A percentile compares a stretch with the other conserved stretches of the same genome.
These are phyloP conservation scores for Malassezia equina DNA, from an alignment of 1,284 basidiomycete species.

Conservation along the genomic window DNA sequence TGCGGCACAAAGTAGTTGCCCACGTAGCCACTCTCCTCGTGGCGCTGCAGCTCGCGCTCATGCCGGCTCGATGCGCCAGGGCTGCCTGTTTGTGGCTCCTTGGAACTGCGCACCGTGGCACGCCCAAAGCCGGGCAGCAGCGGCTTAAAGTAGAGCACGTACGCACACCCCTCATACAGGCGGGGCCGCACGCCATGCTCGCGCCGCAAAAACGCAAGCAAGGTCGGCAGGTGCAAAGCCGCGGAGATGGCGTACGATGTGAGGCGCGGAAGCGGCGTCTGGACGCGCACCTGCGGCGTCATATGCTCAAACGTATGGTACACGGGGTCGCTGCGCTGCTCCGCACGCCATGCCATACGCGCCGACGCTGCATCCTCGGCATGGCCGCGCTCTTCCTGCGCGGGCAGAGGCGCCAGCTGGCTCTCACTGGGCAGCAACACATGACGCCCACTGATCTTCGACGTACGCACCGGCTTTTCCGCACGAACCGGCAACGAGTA, in stretches of 20 bases:
- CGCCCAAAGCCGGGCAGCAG: conserved; percentile 80
- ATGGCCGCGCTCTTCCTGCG: conserved; percentile 38
- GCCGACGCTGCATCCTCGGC: conserved; percentile 18
- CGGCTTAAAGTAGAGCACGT: conserved; percentile 83
- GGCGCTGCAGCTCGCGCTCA: conserved; percentile 62
- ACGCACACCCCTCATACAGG: conserved; percentile 84
- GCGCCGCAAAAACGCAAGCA: conserved; percentile 63
- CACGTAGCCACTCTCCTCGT: conserved; percentile 80
- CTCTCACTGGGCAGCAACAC: conserved; percentile 81
- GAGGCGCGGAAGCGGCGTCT: conserved; percentile 38
- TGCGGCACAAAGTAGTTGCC: conserved; percentile 51
- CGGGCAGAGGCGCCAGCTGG: conserved; percentile 67
- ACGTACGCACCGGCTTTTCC: conserved; percentile 59
- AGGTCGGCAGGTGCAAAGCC: conserved; percentile 49
- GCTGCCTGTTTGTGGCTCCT: conserved; percentile 53
- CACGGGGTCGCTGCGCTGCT: conserved; percentile 31
- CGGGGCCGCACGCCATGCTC: conserved; percentile 84
- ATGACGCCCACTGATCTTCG: conserved; percentile 83
- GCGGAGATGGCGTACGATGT: conserved; percentile 71
- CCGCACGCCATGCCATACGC: not conserved
- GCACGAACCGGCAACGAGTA: conserved; percentile 45
- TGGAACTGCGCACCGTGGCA: conserved; percentile 72
- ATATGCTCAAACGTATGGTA: conserved; percentile 46
- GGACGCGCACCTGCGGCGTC: conserved; percentile 30
- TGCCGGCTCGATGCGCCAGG: conserved; percentile 58